A percentile compares a stretch with the other conserved stretches of the same genome.
phyloP scores from a whole-genome alignment of 2,329 filamentous ascomycete species.

The Alternaria rosae region DNA sequence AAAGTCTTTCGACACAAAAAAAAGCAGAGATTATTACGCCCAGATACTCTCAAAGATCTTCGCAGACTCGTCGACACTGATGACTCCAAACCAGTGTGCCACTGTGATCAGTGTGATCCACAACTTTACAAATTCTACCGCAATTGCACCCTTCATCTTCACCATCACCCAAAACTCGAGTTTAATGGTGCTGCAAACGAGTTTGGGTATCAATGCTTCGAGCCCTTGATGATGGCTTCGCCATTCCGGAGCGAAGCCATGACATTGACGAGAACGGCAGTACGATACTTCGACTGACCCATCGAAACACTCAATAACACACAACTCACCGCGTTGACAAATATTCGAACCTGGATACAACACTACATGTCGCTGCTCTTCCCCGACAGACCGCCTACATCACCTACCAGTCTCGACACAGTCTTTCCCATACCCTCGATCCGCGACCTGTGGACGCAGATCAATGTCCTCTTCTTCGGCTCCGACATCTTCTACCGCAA shows the following conservation, averaged over 20 bases:
- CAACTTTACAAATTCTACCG: neutral
- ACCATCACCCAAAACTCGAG: neutral
- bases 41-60: neutral
- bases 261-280: neutral
- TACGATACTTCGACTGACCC: neutral
- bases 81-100: neutral
- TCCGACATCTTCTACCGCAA: neutral
- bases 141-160: neutral
- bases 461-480: conserved; percentile 2
- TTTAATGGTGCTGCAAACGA: conserved; percentile 11
- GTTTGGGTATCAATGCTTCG: neutral
- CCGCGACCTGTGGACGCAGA: neutral
- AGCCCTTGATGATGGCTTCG: neutral
- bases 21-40: neutral
- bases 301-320: neutral
- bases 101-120: neutral
- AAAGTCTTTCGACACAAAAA: neutral
- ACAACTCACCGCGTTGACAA: neutral
- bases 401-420: neutral
- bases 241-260: neutral
- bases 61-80: neutral
- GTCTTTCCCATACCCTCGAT: neutral
- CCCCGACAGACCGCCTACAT: neutral
- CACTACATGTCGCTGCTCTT: neutral
- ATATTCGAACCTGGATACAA: neutral